Evolutionary conservation across 2,329 filamentous ascomycete species (phyloP).

Genomic region (Diaporthe sp.): DNA sequence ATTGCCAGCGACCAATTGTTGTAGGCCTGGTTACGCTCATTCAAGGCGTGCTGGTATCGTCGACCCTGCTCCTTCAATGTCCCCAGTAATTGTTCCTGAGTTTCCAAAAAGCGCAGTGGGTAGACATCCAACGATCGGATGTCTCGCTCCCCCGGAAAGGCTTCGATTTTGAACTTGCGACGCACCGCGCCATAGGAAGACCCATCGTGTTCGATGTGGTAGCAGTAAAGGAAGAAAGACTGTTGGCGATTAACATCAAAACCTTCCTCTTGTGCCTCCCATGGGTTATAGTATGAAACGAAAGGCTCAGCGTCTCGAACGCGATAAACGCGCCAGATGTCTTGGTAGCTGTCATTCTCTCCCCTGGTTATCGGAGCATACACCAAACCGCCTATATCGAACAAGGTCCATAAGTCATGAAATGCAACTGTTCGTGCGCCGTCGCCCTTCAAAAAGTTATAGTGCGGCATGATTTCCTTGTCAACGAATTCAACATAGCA

Average conservation of each 20-base stretch:
- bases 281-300: background rate
- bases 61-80: background rate
- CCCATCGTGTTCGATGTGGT: constrained; percentile 21
- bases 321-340: constrained; percentile 9
- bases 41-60: background rate
- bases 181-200: constrained; percentile 17
- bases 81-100: background rate
- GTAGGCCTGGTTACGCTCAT: background rate
- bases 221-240: background rate
- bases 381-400: constrained; percentile 17
- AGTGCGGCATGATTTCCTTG: constrained; percentile 13
- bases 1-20: constrained; percentile 17
- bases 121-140: background rate
- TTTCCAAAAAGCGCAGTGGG: background rate
- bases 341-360: constrained; percentile 1
- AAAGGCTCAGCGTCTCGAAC: background rate
- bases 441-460: background rate
- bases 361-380: background rate
- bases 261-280: background rate
- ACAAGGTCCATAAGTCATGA: constrained; percentile 19
- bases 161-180: background rate
- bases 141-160: background rate
- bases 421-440: background rate
- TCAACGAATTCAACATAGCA: constrained; percentile 28
- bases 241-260: background rate